Percentiles rank a stretch among this genome's conserved stretches.
Evolutionary conservation across 805 yeast genomes (phyloP).

Genomic region (Wickerhamiella brachini): DNA sequence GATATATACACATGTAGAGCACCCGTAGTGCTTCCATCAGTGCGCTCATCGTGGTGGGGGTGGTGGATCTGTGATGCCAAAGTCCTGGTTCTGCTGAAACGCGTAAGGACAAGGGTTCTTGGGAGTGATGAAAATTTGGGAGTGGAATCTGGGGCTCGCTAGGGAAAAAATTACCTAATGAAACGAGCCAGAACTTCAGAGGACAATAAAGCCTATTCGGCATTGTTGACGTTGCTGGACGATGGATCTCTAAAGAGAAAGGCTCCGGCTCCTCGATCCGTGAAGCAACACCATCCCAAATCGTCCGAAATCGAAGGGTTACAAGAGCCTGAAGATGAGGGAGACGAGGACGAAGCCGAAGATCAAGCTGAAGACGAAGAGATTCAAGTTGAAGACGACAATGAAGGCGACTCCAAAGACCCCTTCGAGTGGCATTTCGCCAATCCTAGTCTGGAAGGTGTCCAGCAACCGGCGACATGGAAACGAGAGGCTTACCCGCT

Average conservation of each 20-base stretch:
- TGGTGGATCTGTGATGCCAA: too few relatives aligned
- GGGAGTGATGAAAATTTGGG: not conserved
- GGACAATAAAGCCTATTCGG: constrained; percentile 42
- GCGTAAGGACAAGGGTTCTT: not conserved
- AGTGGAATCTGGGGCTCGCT: not conserved
- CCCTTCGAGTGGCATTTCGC: constrained; percentile 72
- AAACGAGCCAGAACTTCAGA: not conserved
- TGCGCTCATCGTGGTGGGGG: not conserved
- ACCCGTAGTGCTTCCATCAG: not conserved
- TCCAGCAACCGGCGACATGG: constrained; percentile 23
- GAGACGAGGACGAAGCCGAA: constrained; percentile 12
- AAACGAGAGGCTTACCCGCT: constrained; percentile 13
- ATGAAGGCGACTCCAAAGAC: constrained; percentile 36
- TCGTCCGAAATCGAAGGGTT: constrained; percentile 7
- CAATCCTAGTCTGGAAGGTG: constrained; percentile 23
- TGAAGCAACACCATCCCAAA: too few relatives aligned
- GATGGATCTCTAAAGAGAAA: constrained; percentile 2
- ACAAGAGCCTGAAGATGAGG: constrained; percentile 21
- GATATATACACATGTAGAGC: not conserved
- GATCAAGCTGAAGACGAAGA: constrained; percentile 19
- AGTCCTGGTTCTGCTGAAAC: not conserved
- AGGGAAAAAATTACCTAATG: not conserved
- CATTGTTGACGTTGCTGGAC: constrained; percentile 46
- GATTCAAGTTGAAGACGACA: constrained; percentile 27
- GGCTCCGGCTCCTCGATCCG: not conserved